Conservation (phyloP, 2,329 filamentous ascomycete species). For the Fulvia fulva region DNA sequence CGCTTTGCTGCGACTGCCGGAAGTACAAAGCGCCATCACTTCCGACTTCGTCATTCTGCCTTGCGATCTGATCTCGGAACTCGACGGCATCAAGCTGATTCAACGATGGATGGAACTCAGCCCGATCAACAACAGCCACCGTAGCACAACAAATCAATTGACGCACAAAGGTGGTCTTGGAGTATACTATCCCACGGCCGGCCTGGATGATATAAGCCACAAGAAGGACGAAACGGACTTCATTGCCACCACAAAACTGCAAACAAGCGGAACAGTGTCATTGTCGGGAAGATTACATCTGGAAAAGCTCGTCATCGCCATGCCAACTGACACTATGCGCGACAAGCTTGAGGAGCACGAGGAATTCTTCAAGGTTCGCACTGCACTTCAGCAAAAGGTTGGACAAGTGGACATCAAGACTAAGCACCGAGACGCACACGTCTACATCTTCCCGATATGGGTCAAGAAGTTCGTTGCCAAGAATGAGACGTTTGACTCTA, state of each 20-base stretch:
- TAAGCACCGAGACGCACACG: slow-evolving; percentile 83
- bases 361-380: slow-evolving; percentile 67
- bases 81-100: slow-evolving; percentile 75
- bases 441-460: slow-evolving; percentile 93
- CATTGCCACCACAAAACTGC: slow-evolving; percentile 69
- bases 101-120: slow-evolving; percentile 88
- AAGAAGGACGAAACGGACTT: slow-evolving; percentile 95
- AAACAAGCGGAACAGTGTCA: slow-evolving; percentile 53
- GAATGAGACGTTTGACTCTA: slow-evolving; percentile 79
- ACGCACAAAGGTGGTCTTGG: slow-evolving; percentile 74
- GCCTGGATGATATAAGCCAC: slow-evolving; percentile 59
- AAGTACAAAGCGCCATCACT: slow-evolving; percentile 73
- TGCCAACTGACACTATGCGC: slow-evolving; percentile 83
- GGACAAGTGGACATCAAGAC: slow-evolving; percentile 75
- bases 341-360: slow-evolving; percentile 75
- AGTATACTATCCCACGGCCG: slow-evolving; percentile 87
- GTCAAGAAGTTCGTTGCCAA: slow-evolving; percentile 75
- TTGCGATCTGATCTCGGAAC: slow-evolving; percentile 88
- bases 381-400: slow-evolving; percentile 65
- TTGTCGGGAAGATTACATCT: slow-evolving; percentile 31
- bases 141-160: slow-evolving; percentile 42
- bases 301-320: slow-evolving; percentile 77
- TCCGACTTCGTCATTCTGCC: slow-evolving; percentile 87
- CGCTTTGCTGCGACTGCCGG: slow-evolving; percentile 77
- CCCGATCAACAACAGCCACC: slow-evolving; percentile 43